Evolutionary conservation across 2,329 filamentous ascomycete genomes (phyloP), one percentile per base, ranked within the genome.

Genomic region (Albifimbria verrucaria): DNA sequence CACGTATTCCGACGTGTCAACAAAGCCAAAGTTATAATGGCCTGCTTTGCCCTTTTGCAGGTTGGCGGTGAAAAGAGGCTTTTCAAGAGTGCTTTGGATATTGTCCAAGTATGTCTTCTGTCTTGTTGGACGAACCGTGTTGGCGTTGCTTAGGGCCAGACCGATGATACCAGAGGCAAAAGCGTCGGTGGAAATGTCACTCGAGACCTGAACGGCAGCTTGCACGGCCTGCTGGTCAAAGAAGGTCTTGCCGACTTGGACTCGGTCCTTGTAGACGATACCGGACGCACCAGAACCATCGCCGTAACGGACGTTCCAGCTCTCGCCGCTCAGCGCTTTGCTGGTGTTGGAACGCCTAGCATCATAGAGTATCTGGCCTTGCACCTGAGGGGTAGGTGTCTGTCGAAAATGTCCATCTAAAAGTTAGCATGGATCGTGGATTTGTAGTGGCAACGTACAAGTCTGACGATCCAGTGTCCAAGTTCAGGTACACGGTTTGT

Each of bases 361-460:
- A 42, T 76, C 72, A 69, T 90, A 90, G 60, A 83, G 66, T 39
- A 69, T 64, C 60, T 88, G 86, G 4, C 81, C 81, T 1, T 58
- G 59, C 45, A 78, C 71, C 52, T 80, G 66, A 6, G 2, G 68
- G 56, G 5, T 80, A 65, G 15, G 85, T 80, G 22, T 84, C 74
- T 18, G 75, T 76, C 0, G 85, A 88, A 69, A 87, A 88, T 41
- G 85, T 81, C 87, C 87, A 90, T 71, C 89, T 79, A n/a, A 2
- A 36, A 69, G 50, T 60, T 28, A 59, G 49, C 52, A 47, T 57
- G 22, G 12, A 7, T 6, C 20, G 4, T 11, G 1, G 25, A 5
- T 7, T 12, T 10, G 10, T 9, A 26, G 12, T 17, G 21, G 32
- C 44, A 20, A 53, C 69, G 63, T 62, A 72, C 71, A 74, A 57